A percentile compares a stretch with the other conserved stretches of the same genome.
phyloP scores from a whole-genome alignment of 495 filamentous ascomycete genomes.

The Talaromyces proteolyticus region DNA sequence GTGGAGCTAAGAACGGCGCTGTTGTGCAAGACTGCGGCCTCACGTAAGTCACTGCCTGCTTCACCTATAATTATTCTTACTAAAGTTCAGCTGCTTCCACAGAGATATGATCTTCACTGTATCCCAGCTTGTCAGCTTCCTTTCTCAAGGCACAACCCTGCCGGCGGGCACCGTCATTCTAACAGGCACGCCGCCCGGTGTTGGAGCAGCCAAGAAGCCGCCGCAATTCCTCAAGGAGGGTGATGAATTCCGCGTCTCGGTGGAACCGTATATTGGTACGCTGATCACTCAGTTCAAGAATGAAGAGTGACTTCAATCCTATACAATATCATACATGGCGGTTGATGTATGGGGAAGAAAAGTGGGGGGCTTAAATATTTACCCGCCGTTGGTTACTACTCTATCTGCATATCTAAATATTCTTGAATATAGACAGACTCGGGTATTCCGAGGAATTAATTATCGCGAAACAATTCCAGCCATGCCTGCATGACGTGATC shows the following conservation, averaged over 20 bases:
- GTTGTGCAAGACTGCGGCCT: constrained; percentile 59
- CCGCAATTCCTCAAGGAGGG: constrained; percentile 51
- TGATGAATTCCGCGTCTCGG: constrained; percentile 54
- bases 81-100: not conserved
- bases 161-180: constrained; percentile 77
- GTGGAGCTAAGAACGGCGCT: constrained; percentile 62
- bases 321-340: no score
- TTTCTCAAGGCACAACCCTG: constrained; percentile 73
- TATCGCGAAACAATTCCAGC: no score
- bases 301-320: no score
- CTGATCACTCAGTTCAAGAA: constrained; percentile 34
- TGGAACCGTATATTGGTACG: constrained; percentile 37
- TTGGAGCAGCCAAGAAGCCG: constrained; percentile 48
- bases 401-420: no score
- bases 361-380: not conserved
- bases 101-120: constrained; percentile 77
- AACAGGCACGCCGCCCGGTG: constrained; percentile 65
- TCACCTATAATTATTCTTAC: not conserved
- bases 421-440: no score
- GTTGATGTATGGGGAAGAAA: not conserved
- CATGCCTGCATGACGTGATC: no score
- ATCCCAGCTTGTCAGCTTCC: constrained; percentile 64
- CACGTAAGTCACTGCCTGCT: constrained; percentile 27
- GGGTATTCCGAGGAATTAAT: not conserved
- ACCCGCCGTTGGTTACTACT: no score